Evolutionary conservation across 805 yeast species (phyloP), one percentile per base, ranked within the genome.

Genomic region (Saturnispora mendoncae): DNA sequence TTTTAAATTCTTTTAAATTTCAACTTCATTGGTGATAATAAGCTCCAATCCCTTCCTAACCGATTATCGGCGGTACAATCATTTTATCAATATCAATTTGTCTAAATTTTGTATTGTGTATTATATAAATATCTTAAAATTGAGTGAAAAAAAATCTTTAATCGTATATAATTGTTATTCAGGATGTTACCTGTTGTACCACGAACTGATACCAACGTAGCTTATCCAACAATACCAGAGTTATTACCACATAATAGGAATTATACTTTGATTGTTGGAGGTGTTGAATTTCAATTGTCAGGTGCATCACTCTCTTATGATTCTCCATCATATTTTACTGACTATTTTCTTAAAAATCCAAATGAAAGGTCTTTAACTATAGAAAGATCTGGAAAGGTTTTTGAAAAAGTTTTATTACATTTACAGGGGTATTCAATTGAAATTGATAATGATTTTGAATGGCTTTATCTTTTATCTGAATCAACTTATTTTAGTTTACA

Each of bases 261-360:
- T 60, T 86, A 71, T 60, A 67, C 78, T 14, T 69, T 86, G 20
- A 84, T 80, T 54, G 76, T 85, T 10, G 94, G 94, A 0, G 70
- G 67, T 31, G 67, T 66, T 47, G 48, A 74, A 20, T 86, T 78
- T 57, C 65, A 68, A n/a, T 51, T 80, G 14, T 78, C 86, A 53
- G 95, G 95, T 1, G 88, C 92, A 0, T 84, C 95, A 2, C 61
- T 87, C 29, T 80, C 86, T 20, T 82, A 83, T 2, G 96, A 87
- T 61, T 80, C 80, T 0, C 97, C 97, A 0, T 84, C 94, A 4
- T 86, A 83, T 56, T 88, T 87, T 65, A 85, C 96, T 2, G 66
- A 71, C 21, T 84, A 67, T 62, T 87, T 87, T 56, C 50, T 52
- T 4, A 53, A 62, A 17, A 65, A 53, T 19, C 51, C 51, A 3